phyloP scores from a whole-genome alignment of 192 early-diverging fungal species.

The Piromyces finnis region DNA sequence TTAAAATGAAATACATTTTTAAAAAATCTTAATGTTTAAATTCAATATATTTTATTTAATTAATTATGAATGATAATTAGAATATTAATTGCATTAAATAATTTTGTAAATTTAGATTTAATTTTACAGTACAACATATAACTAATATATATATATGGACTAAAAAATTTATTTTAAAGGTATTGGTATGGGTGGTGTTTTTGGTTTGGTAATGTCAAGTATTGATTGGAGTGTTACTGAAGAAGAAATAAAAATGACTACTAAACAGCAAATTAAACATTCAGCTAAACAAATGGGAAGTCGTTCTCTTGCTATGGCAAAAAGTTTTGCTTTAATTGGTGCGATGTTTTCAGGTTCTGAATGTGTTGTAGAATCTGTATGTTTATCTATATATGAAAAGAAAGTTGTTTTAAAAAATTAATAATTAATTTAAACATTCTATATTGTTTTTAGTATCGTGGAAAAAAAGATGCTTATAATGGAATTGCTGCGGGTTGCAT shows the following conservation, averaged over 20 bases:
- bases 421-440: not conserved
- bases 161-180: constrained; percentile 19
- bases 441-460: too few relatives aligned
- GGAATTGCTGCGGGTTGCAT: constrained; percentile 75
- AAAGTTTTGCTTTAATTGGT: constrained; percentile 83
- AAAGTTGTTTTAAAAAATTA: not conserved
- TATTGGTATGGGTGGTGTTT: constrained; percentile 73
- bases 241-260: constrained; percentile 39
- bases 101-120: too few relatives aligned
- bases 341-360: constrained; percentile 84
- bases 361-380: constrained; percentile 79
- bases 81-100: too few relatives aligned
- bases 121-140: too few relatives aligned
- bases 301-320: constrained; percentile 63
- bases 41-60: too few relatives aligned
- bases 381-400: not conserved
- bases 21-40: too few relatives aligned
- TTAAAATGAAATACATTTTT: too few relatives aligned
- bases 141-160: too few relatives aligned
- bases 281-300: constrained; percentile 79
- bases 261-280: constrained; percentile 66
- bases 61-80: too few relatives aligned
- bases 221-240: constrained; percentile 70
- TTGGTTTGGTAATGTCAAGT: constrained; percentile 82
- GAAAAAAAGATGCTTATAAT: constrained; percentile 89